phyloP scores from a whole-genome alignment of 176 grass and related monocot genomes.

The Juncus effusus region DNA sequence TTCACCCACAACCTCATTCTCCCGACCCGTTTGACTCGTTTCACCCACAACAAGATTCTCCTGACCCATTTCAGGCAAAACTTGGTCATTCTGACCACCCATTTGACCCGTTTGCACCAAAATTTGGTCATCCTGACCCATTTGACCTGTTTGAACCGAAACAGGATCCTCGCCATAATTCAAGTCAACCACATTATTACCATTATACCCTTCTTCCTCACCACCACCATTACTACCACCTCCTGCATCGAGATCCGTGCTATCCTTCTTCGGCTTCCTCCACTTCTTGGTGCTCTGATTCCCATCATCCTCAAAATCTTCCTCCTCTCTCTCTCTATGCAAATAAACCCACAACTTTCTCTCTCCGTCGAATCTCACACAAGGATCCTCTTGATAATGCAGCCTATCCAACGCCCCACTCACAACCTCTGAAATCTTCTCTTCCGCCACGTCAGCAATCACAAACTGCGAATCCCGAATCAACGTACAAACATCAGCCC shows the following conservation, averaged over 20 bases:
- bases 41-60: background rate
- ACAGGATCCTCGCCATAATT: conserved; percentile 21
- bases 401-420: conserved; percentile 92
- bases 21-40: background rate
- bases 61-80: background rate
- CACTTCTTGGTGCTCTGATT: conserved; percentile 96
- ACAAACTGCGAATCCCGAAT: conserved; percentile 93
- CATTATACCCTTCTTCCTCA: conserved; percentile 29
- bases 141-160: conserved; percentile 10
- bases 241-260: conserved; percentile 38
- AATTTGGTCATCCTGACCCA: conserved; percentile 16
- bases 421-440: conserved; percentile 80
- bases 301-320: conserved; percentile 99
- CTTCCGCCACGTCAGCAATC: conserved; percentile 69
- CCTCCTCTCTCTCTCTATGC: conserved; percentile 95
- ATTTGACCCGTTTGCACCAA: background rate
- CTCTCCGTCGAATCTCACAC: conserved; percentile 91
- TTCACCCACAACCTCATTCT: background rate
- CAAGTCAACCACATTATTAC: conserved; percentile 28
- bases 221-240: conserved; percentile 29
- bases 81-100: background rate
- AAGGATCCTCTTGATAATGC: conserved; percentile 97
- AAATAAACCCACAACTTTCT: conserved; percentile 99
- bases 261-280: conserved; percentile 74
- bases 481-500: conserved; percentile 96